Evolutionary conservation across 1,284 basidiomycete genomes (phyloP), one percentile per base, ranked within the genome.

Genomic region (Cryptococcus sp.): DNA sequence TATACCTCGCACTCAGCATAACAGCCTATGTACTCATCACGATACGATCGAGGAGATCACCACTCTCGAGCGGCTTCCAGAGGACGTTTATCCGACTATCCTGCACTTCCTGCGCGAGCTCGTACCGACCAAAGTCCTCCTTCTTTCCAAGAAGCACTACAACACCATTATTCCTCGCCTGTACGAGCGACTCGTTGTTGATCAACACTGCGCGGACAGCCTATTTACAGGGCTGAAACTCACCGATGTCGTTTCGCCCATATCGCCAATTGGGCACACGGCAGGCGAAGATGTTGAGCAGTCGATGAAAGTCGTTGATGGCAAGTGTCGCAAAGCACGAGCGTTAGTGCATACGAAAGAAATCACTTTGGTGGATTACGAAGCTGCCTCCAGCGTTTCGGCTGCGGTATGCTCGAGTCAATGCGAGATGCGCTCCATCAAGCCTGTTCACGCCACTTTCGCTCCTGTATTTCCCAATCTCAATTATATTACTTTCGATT

Each of bases 121-220:
- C 16, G 19, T 23, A 22, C 58, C 58, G n/a, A 43, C 46, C 17
- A 37, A 47, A 8, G 23, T 52, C 17, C 20, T 56, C 16, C 37
- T 45, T 7, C 46, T 59, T n/a, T 52, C 50, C 10, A 37, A 46
- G n/a, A 25, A 26, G 22, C 46, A 55, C 19, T 59, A 53, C 46
- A 29, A 55, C 23, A 38, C 55, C 19, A 22, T 59, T 1, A 10
- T 55, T 1, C 58, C 58, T 37, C n/a, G 5, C 8, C 29, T 59
- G n/a, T 59, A 59, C 47, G 25, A 23, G 1, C 23, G n/a, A 8
- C 22, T 59, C 37, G 15, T 10, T 3, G 5, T 59, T n/a, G 44
- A 46, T 17, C 20, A 40, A 13, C 11, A 51, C n/a, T 52, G 49
- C 20, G 34, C 55, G 2, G 19, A 39, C 15, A 43, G 37, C 7